Percentiles rank a stretch among this genome's conserved stretches.
Conservation (phyloP, 345 rosid species). For the Gossypium bickii region DNA sequence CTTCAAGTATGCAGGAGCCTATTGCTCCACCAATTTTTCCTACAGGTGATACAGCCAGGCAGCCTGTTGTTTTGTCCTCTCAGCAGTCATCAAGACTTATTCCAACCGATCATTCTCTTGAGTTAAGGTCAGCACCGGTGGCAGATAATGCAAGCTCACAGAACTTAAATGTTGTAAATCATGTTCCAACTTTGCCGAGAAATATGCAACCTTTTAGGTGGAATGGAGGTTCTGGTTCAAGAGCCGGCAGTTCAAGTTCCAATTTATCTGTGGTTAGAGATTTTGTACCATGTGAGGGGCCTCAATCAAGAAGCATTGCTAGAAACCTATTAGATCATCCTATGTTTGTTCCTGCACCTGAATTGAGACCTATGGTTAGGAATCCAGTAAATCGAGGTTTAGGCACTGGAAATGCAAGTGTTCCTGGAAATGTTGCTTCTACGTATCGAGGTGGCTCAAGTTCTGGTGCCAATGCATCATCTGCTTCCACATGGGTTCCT, state of each 20-base stretch:
- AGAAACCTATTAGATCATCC: slow-evolving; percentile 51
- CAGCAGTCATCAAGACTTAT: slow-evolving; percentile 39
- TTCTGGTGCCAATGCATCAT: slow-evolving; percentile 44
- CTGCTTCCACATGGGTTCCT: slow-evolving; percentile 44
- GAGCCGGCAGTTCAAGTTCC: slow-evolving; percentile 39
- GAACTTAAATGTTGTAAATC: slow-evolving; percentile 33
- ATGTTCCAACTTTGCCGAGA: slow-evolving; percentile 48
- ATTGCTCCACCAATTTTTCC: slow-evolving; percentile 39
- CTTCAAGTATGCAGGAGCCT: slow-evolving; percentile 44
- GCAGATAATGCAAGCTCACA: slow-evolving; percentile 32
- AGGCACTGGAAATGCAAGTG: slow-evolving; percentile 26
- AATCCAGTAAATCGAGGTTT: slow-evolving; percentile 37
- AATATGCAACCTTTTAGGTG: slow-evolving; percentile 49
- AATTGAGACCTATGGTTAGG: slow-evolving; percentile 34
- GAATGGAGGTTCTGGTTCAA: slow-evolving; percentile 44
- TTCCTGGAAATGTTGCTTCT: slow-evolving; percentile 48
- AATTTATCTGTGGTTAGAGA: slow-evolving; percentile 36
- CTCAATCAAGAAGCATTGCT: slow-evolving; percentile 36
- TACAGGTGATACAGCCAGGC: slow-evolving; percentile 41
- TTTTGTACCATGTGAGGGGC: slow-evolving; percentile 30
- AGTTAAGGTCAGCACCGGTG: slow-evolving; percentile 36
- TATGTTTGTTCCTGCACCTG: slow-evolving; percentile 44
- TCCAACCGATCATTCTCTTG: slow-evolving; percentile 43
- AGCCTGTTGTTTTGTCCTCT: slow-evolving; percentile 35
- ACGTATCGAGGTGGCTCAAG: slow-evolving; percentile 43